Evolutionary conservation across 2,329 filamentous ascomycete genomes (phyloP).

Genomic region (Penicillium sp.): DNA sequence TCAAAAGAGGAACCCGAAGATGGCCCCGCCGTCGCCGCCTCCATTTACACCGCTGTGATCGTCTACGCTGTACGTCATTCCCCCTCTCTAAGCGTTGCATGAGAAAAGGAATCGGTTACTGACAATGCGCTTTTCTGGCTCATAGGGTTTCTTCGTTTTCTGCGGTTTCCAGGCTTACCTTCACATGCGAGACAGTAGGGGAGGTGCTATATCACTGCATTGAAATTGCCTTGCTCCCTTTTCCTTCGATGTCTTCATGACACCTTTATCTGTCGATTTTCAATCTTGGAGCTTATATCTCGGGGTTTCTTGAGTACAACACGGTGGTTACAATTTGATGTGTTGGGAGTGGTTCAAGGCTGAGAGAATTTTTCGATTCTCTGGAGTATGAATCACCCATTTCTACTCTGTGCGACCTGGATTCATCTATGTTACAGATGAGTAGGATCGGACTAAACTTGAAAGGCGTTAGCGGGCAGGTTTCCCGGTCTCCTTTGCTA

Average conservation of each 20-base stretch:
- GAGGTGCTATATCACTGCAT: constrained; percentile 77
- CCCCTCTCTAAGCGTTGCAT: neutral
- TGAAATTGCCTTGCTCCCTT: constrained; percentile 31
- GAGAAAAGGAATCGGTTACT: constrained; percentile 9
- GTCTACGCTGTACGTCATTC: constrained; percentile 74
- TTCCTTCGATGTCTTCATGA: constrained; percentile 19
- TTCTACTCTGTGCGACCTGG: neutral
- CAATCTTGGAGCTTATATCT: constrained; percentile 17
- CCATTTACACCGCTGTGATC: constrained; percentile 82
- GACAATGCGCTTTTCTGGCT: constrained; percentile 2
- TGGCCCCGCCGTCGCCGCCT: constrained; percentile 73
- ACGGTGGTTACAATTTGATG: constrained; percentile 9
- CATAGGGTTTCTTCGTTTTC: constrained; percentile 82
- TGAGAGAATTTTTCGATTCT: neutral
- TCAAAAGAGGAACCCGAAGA: constrained; percentile 67
- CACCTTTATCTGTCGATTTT: constrained; percentile 16
- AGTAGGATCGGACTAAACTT: constrained; percentile 3
- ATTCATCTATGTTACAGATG: neutral
- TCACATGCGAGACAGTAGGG: constrained; percentile 76
- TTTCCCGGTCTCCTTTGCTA: constrained; percentile 16
- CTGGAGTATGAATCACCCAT: neutral
- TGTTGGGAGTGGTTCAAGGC: constrained; percentile 13
- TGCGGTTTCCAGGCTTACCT: constrained; percentile 86
- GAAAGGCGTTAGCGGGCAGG: constrained; percentile 20
- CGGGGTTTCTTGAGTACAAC: constrained; percentile 16